Percentiles rank a stretch among this genome's conserved stretches.
phyloP scores from a whole-genome alignment of 306 rosid genomes.

The Acacia acuminata region DNA sequence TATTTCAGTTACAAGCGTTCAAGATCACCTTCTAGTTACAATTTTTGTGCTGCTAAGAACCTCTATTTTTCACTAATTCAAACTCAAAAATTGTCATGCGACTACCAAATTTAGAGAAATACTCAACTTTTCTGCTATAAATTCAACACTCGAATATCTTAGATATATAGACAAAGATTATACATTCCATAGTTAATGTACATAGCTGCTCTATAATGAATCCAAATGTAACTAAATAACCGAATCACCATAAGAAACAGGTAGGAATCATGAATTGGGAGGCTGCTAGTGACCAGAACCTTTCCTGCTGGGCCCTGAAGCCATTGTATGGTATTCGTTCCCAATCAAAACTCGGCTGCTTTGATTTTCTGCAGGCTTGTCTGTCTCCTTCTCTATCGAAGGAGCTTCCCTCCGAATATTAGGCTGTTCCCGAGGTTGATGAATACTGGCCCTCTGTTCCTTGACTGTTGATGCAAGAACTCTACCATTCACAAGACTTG shows the following conservation, averaged over 20 bases:
- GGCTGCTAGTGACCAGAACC: constrained; percentile 74
- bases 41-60: not conserved
- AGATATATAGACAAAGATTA: constrained; percentile 33
- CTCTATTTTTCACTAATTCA: not conserved
- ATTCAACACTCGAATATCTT: constrained; percentile 21
- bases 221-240: not conserved
- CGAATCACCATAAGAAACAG: not conserved
- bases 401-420: not conserved
- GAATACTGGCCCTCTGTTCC: constrained; percentile 13
- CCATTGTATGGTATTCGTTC: constrained; percentile 46
- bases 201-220: constrained; percentile 30
- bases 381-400: constrained; percentile 19
- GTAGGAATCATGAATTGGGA: not conserved
- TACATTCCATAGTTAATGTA: constrained; percentile 29
- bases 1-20: not conserved
- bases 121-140: constrained; percentile 13
- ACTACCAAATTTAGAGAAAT: not conserved
- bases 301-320: constrained; percentile 84
- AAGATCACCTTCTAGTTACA: not conserved
- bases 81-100: not conserved
- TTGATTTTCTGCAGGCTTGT: not conserved
- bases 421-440: constrained; percentile 16
- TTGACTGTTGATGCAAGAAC: constrained; percentile 29
- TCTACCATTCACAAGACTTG: constrained; percentile 40
- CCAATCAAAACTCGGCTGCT: constrained; percentile 35